phyloP scores from a whole-genome alignment of 1,139 yeast species.

The Trichomonascaceae sp. region DNA sequence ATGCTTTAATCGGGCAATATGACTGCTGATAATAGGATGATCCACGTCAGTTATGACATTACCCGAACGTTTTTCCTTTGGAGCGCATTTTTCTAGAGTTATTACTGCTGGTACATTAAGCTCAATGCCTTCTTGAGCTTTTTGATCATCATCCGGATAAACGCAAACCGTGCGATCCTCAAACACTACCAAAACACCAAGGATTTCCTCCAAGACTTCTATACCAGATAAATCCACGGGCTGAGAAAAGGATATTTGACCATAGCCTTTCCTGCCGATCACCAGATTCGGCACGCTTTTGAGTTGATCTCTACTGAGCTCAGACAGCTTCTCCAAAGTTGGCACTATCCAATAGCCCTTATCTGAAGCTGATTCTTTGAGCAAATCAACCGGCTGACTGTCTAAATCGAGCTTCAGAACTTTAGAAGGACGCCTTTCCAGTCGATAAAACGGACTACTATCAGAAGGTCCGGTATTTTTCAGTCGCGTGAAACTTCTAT shows the following conservation, averaged over 20 bases:
- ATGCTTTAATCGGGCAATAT: conserved; percentile 39
- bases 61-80: conserved; percentile 22
- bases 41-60: conserved; percentile 38
- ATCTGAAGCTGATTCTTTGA: conserved; percentile 2
- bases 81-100: conserved; percentile 58
- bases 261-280: conserved; percentile 69
- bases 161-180: conserved; percentile 56
- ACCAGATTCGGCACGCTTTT: conserved; percentile 58
- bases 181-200: conserved; percentile 56
- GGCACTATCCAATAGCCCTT: conserved; percentile 80
- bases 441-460: neutral
- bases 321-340: conserved; percentile 47
- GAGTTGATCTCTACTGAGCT: conserved; percentile 46
- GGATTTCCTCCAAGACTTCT: conserved; percentile 39
- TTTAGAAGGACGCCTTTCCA: neutral
- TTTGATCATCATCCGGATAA: conserved; percentile 49
- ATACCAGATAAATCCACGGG: conserved; percentile 69
- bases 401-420: neutral
- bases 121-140: conserved; percentile 67
- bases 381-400: neutral
- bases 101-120: conserved; percentile 81
- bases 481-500: neutral
- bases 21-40: conserved; percentile 39
- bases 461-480: neutral
- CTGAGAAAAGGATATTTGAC: conserved; percentile 62